These are phyloP conservation scores for Kurtzmaniella quercitrusa DNA, from an alignment of 1,139 yeast genomes.

Conservation along the genomic window DNA sequence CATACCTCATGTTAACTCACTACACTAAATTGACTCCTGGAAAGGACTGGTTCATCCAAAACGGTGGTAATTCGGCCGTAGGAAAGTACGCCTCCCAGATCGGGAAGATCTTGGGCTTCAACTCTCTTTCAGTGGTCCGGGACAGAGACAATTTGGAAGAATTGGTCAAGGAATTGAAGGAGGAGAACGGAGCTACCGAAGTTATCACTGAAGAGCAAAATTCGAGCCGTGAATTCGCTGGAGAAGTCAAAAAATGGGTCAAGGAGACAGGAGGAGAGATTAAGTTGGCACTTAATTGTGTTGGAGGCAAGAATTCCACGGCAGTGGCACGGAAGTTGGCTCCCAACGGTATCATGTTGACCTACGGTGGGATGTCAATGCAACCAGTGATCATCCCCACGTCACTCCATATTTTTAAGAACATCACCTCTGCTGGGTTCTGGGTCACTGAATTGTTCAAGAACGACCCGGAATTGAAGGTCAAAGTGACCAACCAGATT, in stretches of 20 bases:
- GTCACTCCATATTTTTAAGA: slow-evolving; percentile 82
- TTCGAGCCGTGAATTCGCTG: slow-evolving; percentile 59
- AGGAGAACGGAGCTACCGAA: slow-evolving; percentile 70
- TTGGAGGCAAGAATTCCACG: slow-evolving; percentile 84
- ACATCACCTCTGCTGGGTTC: slow-evolving; percentile 80
- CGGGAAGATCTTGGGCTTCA: slow-evolving; percentile 70
- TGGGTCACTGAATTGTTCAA: slow-evolving; percentile 86
- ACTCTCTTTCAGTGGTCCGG: slow-evolving; percentile 84
- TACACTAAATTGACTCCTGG: slow-evolving; percentile 61
- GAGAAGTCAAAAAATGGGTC: slow-evolving; percentile 60
- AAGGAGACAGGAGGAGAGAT: slow-evolving; percentile 52
- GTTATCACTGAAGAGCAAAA: slow-evolving; percentile 89
- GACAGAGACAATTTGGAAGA: slow-evolving; percentile 72
- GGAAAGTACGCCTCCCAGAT: slow-evolving; percentile 93
- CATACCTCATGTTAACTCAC: slow-evolving; percentile 80
- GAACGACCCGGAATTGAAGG: slow-evolving; percentile 58
- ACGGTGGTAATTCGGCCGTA: slow-evolving; percentile 95
- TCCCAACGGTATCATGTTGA: slow-evolving; percentile 64
- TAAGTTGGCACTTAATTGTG: slow-evolving; percentile 82
- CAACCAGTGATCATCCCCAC: slow-evolving; percentile 92
- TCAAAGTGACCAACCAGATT: slow-evolving; percentile 54
- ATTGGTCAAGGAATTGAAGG: slow-evolving; percentile 51
- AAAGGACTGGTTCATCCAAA: slow-evolving; percentile 89
- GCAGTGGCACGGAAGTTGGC: slow-evolving; percentile 78
- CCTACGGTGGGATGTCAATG: slow-evolving; percentile 97